These are phyloP conservation scores for Exophiala phaeomuriformis DNA, from an alignment of 2,329 filamentous ascomycete genomes.

Conservation along the genomic window DNA sequence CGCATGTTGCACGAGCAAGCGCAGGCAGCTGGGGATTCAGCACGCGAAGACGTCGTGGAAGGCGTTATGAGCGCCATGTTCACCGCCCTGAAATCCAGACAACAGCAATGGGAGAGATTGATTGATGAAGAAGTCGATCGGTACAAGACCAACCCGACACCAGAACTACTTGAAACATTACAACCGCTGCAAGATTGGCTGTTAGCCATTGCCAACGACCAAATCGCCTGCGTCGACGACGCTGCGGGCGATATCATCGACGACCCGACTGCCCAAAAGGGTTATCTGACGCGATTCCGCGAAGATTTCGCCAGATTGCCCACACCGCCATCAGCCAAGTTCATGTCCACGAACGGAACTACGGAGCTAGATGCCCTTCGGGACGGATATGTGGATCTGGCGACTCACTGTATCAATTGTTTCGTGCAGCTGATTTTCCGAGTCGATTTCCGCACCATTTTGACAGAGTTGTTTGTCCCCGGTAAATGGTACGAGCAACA, in stretches of 20 bases:
- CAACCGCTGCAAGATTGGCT: constrained; percentile 81
- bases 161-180: constrained; percentile 56
- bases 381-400: constrained; percentile 90
- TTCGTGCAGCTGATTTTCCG: constrained; percentile 84
- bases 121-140: constrained; percentile 75
- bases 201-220: constrained; percentile 92
- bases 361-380: constrained; percentile 67
- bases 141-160: constrained; percentile 51
- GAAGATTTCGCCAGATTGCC: constrained; percentile 76
- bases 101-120: constrained; percentile 79
- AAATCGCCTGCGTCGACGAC: constrained; percentile 97
- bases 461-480: constrained; percentile 83
- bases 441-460: constrained; percentile 77
- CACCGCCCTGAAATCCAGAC: constrained; percentile 70
- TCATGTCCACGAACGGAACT: constrained; percentile 63
- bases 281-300: constrained; percentile 80
- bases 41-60: constrained; percentile 83
- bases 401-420: constrained; percentile 81
- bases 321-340: constrained; percentile 56
- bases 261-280: constrained; percentile 63
- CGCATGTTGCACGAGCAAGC: constrained; percentile 94
- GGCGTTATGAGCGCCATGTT: constrained; percentile 97
- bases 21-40: constrained; percentile 72
- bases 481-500: constrained; percentile 74
- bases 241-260: constrained; percentile 62